phyloP scores from a whole-genome alignment of 2,329 filamentous ascomycete species.

The Alternaria gaisen region DNA sequence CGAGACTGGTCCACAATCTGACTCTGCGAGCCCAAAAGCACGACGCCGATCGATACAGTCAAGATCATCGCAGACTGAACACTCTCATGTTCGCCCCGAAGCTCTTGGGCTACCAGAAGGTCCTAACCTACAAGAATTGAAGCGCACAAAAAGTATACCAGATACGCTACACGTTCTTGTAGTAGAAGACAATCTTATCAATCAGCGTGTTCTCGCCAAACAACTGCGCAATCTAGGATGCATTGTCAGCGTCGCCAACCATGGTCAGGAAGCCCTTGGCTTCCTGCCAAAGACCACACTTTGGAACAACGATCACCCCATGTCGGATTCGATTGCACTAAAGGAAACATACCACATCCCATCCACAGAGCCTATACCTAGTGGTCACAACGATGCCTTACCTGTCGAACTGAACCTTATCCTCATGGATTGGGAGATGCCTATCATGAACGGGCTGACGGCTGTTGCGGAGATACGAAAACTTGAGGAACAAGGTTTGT shows the following conservation, averaged over 20 bases:
- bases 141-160: constrained; percentile 17
- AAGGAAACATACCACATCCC: constrained; percentile 7
- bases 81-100: constrained; percentile 6
- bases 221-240: constrained; percentile 51
- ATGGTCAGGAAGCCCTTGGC: constrained; percentile 51
- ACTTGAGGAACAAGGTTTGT: constrained; percentile 30
- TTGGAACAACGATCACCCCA: constrained; percentile 28
- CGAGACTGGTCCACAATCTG: background rate
- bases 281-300: constrained; percentile 40
- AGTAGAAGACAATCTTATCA: constrained; percentile 54
- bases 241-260: constrained; percentile 49
- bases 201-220: constrained; percentile 53
- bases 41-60: constrained; percentile 1
- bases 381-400: background rate
- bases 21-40: background rate
- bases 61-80: background rate
- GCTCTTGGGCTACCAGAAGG: constrained; percentile 15
- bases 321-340: constrained; percentile 60
- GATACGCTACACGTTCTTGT: constrained; percentile 39
- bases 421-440: constrained; percentile 49
- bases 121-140: constrained; percentile 14
- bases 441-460: constrained; percentile 44
- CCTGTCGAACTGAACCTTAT: constrained; percentile 32
- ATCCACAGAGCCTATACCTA: constrained; percentile 8
- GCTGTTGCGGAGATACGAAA: constrained; percentile 39